Percentiles rank a stretch among this genome's conserved stretches.
Conservation (phyloP, 2,329 filamentous ascomycete genomes). For the Fusarium sp. region DNA sequence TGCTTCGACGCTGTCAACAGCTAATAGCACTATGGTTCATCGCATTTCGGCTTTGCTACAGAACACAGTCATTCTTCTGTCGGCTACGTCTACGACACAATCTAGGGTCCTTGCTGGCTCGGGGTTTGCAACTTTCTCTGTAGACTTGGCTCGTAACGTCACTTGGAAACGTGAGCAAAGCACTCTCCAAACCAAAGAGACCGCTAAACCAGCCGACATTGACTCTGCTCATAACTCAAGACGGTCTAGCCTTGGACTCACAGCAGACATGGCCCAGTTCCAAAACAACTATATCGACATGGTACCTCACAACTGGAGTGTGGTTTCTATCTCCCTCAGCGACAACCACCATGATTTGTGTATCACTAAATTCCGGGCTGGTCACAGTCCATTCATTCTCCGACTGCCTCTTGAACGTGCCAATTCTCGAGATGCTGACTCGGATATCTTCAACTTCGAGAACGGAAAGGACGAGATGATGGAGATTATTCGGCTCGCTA, state of each 20-base stretch:
- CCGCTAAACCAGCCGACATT: slow-evolving; percentile 1
- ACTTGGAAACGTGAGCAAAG: slow-evolving; percentile 73
- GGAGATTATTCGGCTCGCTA: slow-evolving; percentile 84
- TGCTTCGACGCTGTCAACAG: slow-evolving; percentile 61
- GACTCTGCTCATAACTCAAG: slow-evolving; percentile 37
- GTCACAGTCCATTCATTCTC: slow-evolving; percentile 83
- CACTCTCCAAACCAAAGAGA: slow-evolving; percentile 57
- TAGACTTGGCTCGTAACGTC: slow-evolving; percentile 77
- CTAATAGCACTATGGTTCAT: slow-evolving; percentile 70
- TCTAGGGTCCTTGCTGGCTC: slow-evolving; percentile 60
- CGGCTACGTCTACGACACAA: slow-evolving; percentile 65
- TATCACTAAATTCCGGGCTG: slow-evolving; percentile 83
- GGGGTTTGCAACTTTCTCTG: slow-evolving; percentile 69
- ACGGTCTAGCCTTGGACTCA: slow-evolving; percentile 58
- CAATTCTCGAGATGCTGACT: slow-evolving; percentile 80
- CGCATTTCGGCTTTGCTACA: slow-evolving; percentile 71
- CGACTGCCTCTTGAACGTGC: slow-evolving; percentile 86
- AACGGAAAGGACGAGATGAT: slow-evolving; percentile 82
- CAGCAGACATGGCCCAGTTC: slow-evolving; percentile 70
- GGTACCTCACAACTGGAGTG: slow-evolving; percentile 84
- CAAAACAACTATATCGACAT: slow-evolving; percentile 86
- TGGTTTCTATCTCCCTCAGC: slow-evolving; percentile 85
- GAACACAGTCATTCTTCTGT: slow-evolving; percentile 72
- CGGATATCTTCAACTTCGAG: slow-evolving; percentile 83
- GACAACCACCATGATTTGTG: slow-evolving; percentile 86